Evolutionary conservation across 1,139 yeast species (phyloP), one percentile per base, ranked within the genome.

Genomic region (Arxiozyma heterogenica): DNA sequence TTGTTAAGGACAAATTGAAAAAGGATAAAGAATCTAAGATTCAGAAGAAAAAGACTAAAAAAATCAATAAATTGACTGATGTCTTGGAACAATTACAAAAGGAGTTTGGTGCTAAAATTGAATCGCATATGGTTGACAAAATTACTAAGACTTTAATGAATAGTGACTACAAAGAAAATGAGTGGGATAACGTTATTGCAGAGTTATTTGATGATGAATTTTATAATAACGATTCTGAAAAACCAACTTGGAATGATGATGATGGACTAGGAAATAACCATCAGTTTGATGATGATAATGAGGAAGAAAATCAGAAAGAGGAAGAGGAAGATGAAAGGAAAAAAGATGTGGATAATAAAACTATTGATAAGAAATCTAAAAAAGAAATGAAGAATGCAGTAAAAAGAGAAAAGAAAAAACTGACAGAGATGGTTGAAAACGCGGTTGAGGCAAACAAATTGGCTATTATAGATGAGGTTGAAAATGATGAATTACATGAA

Each of bases 131-230:
- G 47, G 83, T 86, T 43, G 73, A 79, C 55, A 78, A 75, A 58
- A 84, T 86, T 9, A 88, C 91, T 6, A 86, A 85, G 55, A 76
- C 84, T 44, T 77, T 90, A 61, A 73, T 94, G 58, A 86, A 87
- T 53, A 95, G 86, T 53, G 98, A 93, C 66, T 94, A 89, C 68
- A 91, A 89, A 61, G 91, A 86, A 64, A 82, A 84, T 45, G 95
- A 87, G 58, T 94, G 98, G 98, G 98, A 94, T 69, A 74, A 72
- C 58, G 83, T 88, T 58, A 84, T 94, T 85, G 82, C 86, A 45
- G 85, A 87, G 65, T 80, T 91, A 44, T 94, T 94, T 68, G 80
- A 88, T 65, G 96, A 89, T 54, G 89, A 83, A 56, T 89, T 80
- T 65, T 88, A 89, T 63, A 79, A 74, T 11, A 81, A 79, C 3